Base-by-base conservation (phyloP, 1,284 basidiomycete species). In the Testicularia cyperi region DNA sequence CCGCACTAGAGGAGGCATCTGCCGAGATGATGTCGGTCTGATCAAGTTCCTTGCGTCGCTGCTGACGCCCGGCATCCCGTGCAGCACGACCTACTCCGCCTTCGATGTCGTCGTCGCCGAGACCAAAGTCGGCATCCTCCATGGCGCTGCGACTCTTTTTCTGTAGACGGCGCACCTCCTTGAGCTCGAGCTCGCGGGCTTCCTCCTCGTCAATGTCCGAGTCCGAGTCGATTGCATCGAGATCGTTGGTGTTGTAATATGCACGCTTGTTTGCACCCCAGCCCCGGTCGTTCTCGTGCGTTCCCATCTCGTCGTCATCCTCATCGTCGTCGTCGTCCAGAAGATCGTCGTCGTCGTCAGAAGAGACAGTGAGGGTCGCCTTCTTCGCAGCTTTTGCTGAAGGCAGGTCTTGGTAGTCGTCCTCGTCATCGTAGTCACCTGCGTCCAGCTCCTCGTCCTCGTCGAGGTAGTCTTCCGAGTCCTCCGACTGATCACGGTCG, bases 151-250 rank as follows among this genome's bases (percentile, higher is more conserved):
- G 81, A 27, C 83, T 80, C 77, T 88, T 89, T 20, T 80, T 78
- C 77, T 95, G 92, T 39, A 96, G 77, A 37, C 89, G 81, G 66
- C 80, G 85, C 6, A 88, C 89, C 78, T 96, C 92, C 70, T 87
- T 85, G 74, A 90, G 87, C 72, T 95, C 91, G 48, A 94, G 80
- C 68, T 89, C 65, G 16, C 66, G 53, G 5, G 60, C 65, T 33
- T 74, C 54, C 21, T 74, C 71, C 29, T 74, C 87, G 69, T 74
- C 71, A 13, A 75, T 63, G 19, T 75, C 72, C 13, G 71, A 74
- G 40, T 74, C 74, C 4, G 69, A 72, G 33, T 70, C 68, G 36
- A 74, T 52, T 24, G 60, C 70, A 25, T 74, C 64, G 19, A 61
- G 55, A 27, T 72, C 56, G 40, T 72, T 74, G 31, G 61, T 65